These are phyloP conservation scores for Globisporangium spinosum DNA, from an alignment of 352 stramenopile species.

Conservation along the genomic window DNA sequence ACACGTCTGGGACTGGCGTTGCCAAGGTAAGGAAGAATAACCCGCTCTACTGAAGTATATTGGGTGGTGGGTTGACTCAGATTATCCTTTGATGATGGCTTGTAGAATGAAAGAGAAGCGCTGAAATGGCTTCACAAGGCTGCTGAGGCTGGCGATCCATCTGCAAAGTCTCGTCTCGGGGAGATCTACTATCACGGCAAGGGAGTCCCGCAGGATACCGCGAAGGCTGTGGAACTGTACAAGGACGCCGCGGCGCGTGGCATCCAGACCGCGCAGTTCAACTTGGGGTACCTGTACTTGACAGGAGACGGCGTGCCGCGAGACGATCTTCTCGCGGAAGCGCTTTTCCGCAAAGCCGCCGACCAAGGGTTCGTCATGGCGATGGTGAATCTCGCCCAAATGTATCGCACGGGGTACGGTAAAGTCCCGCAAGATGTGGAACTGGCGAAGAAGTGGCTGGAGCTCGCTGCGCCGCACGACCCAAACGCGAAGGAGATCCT, in stretches of 20 bases:
- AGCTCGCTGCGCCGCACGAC: slow-evolving; percentile 70
- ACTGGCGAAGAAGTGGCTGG: slow-evolving; percentile 69
- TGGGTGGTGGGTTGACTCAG: not conserved
- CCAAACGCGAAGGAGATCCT: slow-evolving; percentile 76
- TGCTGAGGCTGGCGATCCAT: slow-evolving; percentile 66
- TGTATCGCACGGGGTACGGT: slow-evolving; percentile 73
- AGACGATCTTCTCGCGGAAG: slow-evolving; percentile 60
- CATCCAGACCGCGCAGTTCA: slow-evolving; percentile 69
- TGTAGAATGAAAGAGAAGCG: slow-evolving; percentile 63
- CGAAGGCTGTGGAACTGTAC: slow-evolving; percentile 61
- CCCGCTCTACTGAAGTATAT: not conserved
- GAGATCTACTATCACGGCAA: slow-evolving; percentile 72
- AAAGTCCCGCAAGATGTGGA: slow-evolving; percentile 60
- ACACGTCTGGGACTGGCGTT: slow-evolving; percentile 56
- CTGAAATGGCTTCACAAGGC: slow-evolving; percentile 74
- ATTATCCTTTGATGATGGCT: not conserved
- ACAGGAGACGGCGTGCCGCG: slow-evolving; percentile 57
- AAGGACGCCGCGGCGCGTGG: slow-evolving; percentile 60
- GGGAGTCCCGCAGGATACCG: slow-evolving; percentile 45
- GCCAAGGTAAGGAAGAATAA: slow-evolving; percentile 42
- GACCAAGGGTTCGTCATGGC: slow-evolving; percentile 84
- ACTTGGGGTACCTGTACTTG: slow-evolving; percentile 69
- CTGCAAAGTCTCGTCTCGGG: slow-evolving; percentile 67
- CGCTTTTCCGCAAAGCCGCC: slow-evolving; percentile 66
- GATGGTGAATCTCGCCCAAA: slow-evolving; percentile 85